A percentile compares a stretch with the other conserved stretches of the same genome.
Evolutionary conservation across 257 asterid genomes (phyloP).

Genomic region (Primulina eburnea): DNA sequence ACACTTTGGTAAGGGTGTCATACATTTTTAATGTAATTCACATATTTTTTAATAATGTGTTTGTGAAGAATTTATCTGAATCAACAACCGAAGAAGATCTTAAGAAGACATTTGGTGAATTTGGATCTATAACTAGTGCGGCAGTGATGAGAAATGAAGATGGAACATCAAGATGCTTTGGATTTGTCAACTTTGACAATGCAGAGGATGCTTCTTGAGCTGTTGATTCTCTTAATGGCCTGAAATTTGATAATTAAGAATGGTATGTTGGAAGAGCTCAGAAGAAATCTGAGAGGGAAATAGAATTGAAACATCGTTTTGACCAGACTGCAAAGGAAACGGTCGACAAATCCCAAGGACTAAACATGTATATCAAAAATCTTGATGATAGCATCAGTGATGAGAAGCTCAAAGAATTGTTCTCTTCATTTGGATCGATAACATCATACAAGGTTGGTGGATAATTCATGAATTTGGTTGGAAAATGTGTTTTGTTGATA

Average conservation of each 20-base stretch:
- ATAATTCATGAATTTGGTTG: background rate
- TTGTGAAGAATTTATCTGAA: constrained; percentile 80
- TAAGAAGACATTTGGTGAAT: constrained; percentile 57
- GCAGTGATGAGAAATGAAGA: constrained; percentile 82
- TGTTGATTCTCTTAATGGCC: constrained; percentile 77
- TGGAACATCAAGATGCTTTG: constrained; percentile 83
- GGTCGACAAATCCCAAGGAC: constrained; percentile 75
- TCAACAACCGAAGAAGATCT: constrained; percentile 71
- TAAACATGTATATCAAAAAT: constrained; percentile 80
- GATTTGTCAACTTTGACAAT: constrained; percentile 85
- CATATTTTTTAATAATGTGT: constrained; percentile 85
- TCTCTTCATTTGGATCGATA: constrained; percentile 69
- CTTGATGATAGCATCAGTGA: constrained; percentile 78
- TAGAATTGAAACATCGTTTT: constrained; percentile 56
- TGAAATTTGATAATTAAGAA: constrained; percentile 64
- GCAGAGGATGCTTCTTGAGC: constrained; percentile 87
- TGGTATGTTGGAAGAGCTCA: constrained; percentile 96
- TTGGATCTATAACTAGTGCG: constrained; percentile 62
- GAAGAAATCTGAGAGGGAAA: constrained; percentile 86
- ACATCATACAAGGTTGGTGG: constrained; percentile 87
- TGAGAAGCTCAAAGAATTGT: constrained; percentile 80
- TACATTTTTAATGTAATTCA: no score
- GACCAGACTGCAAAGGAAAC: constrained; percentile 81
- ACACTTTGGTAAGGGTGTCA: no score
- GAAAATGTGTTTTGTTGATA: background rate